Percentiles rank a stretch among this genome's conserved stretches.
phyloP scores from a whole-genome alignment of 768 basidiomycete species.

The Termitomyces sp. region DNA sequence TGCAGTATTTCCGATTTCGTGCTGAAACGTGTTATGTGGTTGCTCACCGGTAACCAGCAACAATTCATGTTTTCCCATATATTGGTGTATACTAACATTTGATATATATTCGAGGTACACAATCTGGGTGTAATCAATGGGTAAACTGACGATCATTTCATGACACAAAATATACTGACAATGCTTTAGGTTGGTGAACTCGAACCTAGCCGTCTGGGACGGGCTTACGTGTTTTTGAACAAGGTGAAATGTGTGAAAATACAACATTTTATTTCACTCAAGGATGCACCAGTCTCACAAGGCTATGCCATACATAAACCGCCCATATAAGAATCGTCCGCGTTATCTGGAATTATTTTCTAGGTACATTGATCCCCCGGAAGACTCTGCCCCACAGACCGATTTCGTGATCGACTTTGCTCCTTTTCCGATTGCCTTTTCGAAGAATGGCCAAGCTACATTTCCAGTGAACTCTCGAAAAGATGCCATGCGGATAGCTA shows the following conservation, averaged over 20 bases:
- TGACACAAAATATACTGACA: constrained; percentile 6
- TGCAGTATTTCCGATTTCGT: constrained; percentile 48
- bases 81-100: constrained; percentile 19
- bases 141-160: constrained; percentile 12
- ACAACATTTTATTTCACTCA: background rate
- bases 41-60: constrained; percentile 42
- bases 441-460: constrained; percentile 35
- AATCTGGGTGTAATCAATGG: constrained; percentile 61
- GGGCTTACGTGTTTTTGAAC: constrained; percentile 63
- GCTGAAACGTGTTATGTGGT: constrained; percentile 54
- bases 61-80: constrained; percentile 18
- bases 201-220: constrained; percentile 45
- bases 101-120: constrained; percentile 32
- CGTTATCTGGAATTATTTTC: constrained; percentile 40
- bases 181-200: constrained; percentile 43
- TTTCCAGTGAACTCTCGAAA: constrained; percentile 40
- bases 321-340: constrained; percentile 44
- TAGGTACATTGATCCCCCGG: constrained; percentile 54
- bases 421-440: constrained; percentile 47
- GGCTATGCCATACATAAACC: constrained; percentile 58
- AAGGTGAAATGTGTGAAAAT: constrained; percentile 29
- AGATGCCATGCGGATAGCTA: constrained; percentile 36
- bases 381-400: constrained; percentile 40
- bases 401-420: constrained; percentile 46
- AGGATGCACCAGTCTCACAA: constrained; percentile 35